A percentile compares a stretch with the other conserved stretches of the same genome.
Evolutionary conservation across 495 filamentous ascomycete genomes (phyloP).

Genomic region (Penicillium arizonense): DNA sequence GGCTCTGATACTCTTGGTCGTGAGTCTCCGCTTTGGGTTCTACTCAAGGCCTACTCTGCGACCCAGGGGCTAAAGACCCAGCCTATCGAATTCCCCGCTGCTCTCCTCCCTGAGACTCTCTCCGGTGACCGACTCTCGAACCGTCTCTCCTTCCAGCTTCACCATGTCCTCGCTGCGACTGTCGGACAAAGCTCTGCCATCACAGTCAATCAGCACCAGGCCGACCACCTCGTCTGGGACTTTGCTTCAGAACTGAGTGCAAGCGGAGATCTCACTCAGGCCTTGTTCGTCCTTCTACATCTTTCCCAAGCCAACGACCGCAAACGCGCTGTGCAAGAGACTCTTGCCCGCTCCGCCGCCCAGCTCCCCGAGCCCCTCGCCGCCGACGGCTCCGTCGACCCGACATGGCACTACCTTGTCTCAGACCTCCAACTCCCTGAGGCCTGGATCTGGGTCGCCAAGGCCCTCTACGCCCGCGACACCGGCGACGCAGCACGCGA

Average conservation of each 20-base stretch:
- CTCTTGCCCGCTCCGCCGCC: constrained; percentile 57
- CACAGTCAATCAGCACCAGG: constrained; percentile 37
- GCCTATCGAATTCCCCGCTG: constrained; percentile 32
- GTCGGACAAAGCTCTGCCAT: constrained; percentile 45
- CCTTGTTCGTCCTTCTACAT: constrained; percentile 75
- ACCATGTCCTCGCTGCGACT: constrained; percentile 54
- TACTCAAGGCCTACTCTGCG: constrained; percentile 75
- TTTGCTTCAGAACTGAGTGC: constrained; percentile 72
- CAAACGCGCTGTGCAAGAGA: constrained; percentile 62
- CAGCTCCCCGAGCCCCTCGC: constrained; percentile 54
- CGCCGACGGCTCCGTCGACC: constrained; percentile 43
- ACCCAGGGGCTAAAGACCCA: constrained; percentile 25
- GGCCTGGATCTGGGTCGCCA: constrained; percentile 81
- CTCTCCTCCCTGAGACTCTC: constrained; percentile 47
- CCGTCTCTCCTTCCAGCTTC: constrained; percentile 80
- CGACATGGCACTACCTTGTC: constrained; percentile 55
- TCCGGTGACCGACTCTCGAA: constrained; percentile 67
- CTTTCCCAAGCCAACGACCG: constrained; percentile 63
- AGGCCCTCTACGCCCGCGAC: constrained; percentile 76
- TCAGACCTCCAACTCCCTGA: constrained; percentile 64
- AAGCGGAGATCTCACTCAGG: constrained; percentile 63
- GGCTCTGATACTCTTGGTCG: constrained; percentile 46
- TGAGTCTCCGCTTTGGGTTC: constrained; percentile 80
- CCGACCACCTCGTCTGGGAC: constrained; percentile 64
- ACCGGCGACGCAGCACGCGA: constrained; percentile 63